Percentiles rank a stretch among this genome's conserved stretches.
Evolutionary conservation across 139 green algal species (phyloP).

Genomic region (Chlamydomonas applanata): DNA sequence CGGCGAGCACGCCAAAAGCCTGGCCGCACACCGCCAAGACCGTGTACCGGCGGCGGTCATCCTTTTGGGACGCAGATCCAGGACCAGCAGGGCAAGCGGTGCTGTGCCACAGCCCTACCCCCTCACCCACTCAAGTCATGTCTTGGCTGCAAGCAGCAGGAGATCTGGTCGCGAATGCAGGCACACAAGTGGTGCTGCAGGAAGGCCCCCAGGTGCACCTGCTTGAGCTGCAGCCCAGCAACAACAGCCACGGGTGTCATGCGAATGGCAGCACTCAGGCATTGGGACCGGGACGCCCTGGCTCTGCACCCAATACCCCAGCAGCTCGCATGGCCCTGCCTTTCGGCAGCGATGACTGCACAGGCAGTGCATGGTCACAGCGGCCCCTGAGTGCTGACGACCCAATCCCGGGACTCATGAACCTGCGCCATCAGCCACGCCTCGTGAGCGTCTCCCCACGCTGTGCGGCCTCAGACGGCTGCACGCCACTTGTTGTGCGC

Average conservation of each 20-base stretch:
- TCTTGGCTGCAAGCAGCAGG: background rate
- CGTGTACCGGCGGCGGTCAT: too few relatives aligned
- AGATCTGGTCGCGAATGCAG: background rate
- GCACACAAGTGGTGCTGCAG: constrained; percentile 4
- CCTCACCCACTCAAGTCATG: background rate
- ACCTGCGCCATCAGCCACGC: background rate
- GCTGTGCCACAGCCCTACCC: too few relatives aligned
- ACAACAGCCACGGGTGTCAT: background rate
- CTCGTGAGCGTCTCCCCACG: background rate
- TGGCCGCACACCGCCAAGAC: too few relatives aligned
- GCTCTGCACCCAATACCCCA: too few relatives aligned
- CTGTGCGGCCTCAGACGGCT: background rate
- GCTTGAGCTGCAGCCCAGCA: background rate
- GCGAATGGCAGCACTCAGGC: background rate
- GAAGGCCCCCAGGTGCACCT: background rate
- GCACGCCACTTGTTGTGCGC: background rate
- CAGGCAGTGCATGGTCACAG: too few relatives aligned
- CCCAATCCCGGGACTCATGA: constrained; percentile 4
- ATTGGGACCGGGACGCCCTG: too few relatives aligned
- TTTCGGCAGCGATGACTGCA: too few relatives aligned
- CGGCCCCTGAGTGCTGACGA: background rate
- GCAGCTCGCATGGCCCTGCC: too few relatives aligned
- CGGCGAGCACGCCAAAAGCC: too few relatives aligned
- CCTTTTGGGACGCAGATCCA: too few relatives aligned
- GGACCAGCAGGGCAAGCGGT: too few relatives aligned